These are phyloP conservation scores for Cardiospermum halicacabum DNA, from an alignment of 345 rosid genomes.

Conservation along the genomic window DNA sequence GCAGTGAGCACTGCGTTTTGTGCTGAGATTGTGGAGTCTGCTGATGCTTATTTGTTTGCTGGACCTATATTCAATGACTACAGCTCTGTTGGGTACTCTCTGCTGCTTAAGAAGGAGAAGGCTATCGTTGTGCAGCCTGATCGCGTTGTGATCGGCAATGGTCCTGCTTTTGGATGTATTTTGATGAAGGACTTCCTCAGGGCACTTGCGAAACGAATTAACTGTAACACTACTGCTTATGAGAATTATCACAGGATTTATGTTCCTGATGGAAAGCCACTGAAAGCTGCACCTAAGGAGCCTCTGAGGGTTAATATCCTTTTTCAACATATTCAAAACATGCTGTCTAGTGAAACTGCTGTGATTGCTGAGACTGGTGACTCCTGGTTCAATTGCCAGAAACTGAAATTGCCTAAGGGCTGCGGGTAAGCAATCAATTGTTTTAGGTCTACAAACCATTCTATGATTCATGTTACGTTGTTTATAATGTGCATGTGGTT, in stretches of 20 bases:
- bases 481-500: not conserved
- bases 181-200: slow-evolving; percentile 69
- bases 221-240: slow-evolving; percentile 48
- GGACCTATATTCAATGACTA: slow-evolving; percentile 82
- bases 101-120: slow-evolving; percentile 83
- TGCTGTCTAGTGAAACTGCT: slow-evolving; percentile 65
- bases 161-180: slow-evolving; percentile 75
- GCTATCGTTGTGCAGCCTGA: slow-evolving; percentile 72
- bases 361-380: slow-evolving; percentile 87
- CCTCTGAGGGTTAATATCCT: slow-evolving; percentile 74
- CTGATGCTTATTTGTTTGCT: slow-evolving; percentile 77
- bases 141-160: slow-evolving; percentile 55
- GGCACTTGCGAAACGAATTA: slow-evolving; percentile 53
- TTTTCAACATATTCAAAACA: slow-evolving; percentile 64
- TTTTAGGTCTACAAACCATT: not conserved
- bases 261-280: slow-evolving; percentile 59
- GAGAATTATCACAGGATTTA: slow-evolving; percentile 74
- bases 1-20: slow-evolving; percentile 76
- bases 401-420: slow-evolving; percentile 63
- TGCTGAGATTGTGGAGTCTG: slow-evolving; percentile 80
- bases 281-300: slow-evolving; percentile 44
- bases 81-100: slow-evolving; percentile 79
- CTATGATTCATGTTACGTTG: not conserved
- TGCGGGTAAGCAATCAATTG: slow-evolving; percentile 51
- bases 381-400: slow-evolving; percentile 88